Conservation (phyloP, 495 filamentous ascomycete species). For the Penicillium dipodomyicola region DNA sequence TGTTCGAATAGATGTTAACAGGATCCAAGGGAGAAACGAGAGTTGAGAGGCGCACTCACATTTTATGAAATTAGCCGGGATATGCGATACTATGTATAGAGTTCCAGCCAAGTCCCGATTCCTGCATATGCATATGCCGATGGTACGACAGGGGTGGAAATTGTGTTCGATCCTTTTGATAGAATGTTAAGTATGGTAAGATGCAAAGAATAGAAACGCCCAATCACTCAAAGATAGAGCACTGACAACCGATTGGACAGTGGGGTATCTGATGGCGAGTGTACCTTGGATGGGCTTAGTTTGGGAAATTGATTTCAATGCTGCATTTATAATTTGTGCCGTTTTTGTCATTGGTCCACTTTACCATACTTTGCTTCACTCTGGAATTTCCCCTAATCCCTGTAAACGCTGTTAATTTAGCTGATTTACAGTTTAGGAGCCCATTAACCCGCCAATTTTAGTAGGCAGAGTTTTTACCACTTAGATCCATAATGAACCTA, state of each 20-base stretch:
- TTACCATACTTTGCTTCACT: background rate
- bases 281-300: constrained; percentile 12
- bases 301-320: constrained; percentile 17
- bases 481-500: background rate
- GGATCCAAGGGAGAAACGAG: constrained; percentile 9
- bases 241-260: background rate
- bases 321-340: constrained; percentile 16
- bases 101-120: constrained; percentile 10
- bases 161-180: background rate
- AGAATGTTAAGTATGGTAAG: constrained; percentile 1
- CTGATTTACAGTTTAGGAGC: background rate
- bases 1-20: constrained; percentile 12
- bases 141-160: constrained; percentile 11
- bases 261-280: background rate
- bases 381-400: background rate
- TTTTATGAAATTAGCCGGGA: constrained; percentile 18
- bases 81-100: constrained; percentile 13
- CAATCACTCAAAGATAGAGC: constrained; percentile 15
- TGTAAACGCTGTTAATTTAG: background rate
- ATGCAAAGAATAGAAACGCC: constrained; percentile 15
- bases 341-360: constrained; percentile 3
- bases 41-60: constrained; percentile 19
- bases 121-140: constrained; percentile 19
- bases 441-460: background rate
- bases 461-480: background rate